Percentiles rank a stretch among this genome's conserved stretches.
Evolutionary conservation across 495 filamentous ascomycete species (phyloP).

Genomic region (Venustampulla echinocandica): DNA sequence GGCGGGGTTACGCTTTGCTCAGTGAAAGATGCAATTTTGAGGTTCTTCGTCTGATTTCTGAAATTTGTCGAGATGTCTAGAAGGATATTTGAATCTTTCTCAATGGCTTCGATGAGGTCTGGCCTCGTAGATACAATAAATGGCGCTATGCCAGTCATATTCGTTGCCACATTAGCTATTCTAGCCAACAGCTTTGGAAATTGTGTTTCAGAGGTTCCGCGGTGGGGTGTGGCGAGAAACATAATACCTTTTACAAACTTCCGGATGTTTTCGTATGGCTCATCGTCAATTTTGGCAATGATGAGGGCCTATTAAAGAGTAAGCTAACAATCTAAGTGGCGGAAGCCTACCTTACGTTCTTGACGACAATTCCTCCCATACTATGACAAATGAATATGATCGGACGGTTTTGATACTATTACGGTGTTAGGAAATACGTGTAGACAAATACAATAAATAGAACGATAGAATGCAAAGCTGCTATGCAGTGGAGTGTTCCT

Average conservation of each 20-base stretch:
- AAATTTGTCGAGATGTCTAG: constrained; percentile 11
- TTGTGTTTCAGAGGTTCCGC: constrained; percentile 22
- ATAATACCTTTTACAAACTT: constrained; percentile 30
- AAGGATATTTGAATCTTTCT: constrained; percentile 8
- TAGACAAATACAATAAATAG: not conserved
- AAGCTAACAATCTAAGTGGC: not conserved
- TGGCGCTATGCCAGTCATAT: not conserved
- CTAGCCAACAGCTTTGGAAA: not conserved
- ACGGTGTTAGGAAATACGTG: constrained; percentile 1
- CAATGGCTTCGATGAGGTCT: constrained; percentile 10
- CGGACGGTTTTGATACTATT: constrained; percentile 15
- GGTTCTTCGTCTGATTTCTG: constrained; percentile 4
- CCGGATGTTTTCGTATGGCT: constrained; percentile 29
- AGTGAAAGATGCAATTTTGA: constrained; percentile 14
- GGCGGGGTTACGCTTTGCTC: constrained; percentile 7
- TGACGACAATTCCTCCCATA: constrained; percentile 41
- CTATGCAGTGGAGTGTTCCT: too few relatives aligned
- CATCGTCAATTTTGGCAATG: constrained; percentile 4
- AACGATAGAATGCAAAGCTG: constrained; percentile 1
- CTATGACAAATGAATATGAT: constrained; percentile 36
- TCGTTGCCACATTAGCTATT: not conserved
- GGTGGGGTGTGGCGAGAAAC: constrained; percentile 44
- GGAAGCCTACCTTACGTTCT: constrained; percentile 33
- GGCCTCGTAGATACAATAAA: constrained; percentile 1
- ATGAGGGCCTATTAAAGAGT: constrained; percentile 7